Evolutionary conservation across 176 grass and related monocot species (phyloP).

Genomic region (Triticum aestivum): DNA sequence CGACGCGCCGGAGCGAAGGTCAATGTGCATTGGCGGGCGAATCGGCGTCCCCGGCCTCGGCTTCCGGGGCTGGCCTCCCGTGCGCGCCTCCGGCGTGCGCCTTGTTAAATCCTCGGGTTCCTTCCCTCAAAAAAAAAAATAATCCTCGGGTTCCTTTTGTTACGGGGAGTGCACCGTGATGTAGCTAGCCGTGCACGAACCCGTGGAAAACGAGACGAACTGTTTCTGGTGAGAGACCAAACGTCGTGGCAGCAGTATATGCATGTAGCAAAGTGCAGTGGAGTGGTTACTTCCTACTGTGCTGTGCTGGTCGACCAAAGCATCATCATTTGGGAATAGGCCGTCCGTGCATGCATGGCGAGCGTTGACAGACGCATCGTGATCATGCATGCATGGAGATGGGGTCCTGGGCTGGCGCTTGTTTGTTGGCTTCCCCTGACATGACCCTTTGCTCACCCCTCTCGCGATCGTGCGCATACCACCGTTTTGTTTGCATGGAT

Average conservation of each 20-base stretch:
- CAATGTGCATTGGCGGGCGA: not conserved
- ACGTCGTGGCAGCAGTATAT: no score
- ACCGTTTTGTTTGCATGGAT: not conserved
- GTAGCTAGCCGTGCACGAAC: not conserved
- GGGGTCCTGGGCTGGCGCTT: not conserved
- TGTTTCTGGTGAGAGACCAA: not conserved
- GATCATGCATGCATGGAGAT: not conserved
- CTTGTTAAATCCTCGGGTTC: not conserved
- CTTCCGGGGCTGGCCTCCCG: slow-evolving; percentile 6
- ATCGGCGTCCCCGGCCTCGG: not conserved
- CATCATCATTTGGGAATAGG: no score
- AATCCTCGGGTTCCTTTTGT: no score
- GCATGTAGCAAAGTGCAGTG: no score
- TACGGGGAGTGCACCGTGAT: not conserved
- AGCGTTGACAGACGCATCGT: not conserved
- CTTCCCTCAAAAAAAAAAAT: not conserved
- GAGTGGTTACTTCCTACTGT: no score
- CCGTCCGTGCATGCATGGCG: slow-evolving; percentile 15
- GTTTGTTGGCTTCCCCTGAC: slow-evolving; percentile 12
- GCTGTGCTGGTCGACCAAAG: no score
- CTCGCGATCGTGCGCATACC: slow-evolving; percentile 26
- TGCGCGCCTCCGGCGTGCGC: not conserved
- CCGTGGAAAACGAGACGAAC: not conserved
- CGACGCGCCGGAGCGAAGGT: slow-evolving; percentile 29
- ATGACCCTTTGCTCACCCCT: not conserved